These are phyloP conservation scores for Rhynchosporium graminicola DNA, from an alignment of 2,329 filamentous ascomycete genomes.

Conservation along the genomic window DNA sequence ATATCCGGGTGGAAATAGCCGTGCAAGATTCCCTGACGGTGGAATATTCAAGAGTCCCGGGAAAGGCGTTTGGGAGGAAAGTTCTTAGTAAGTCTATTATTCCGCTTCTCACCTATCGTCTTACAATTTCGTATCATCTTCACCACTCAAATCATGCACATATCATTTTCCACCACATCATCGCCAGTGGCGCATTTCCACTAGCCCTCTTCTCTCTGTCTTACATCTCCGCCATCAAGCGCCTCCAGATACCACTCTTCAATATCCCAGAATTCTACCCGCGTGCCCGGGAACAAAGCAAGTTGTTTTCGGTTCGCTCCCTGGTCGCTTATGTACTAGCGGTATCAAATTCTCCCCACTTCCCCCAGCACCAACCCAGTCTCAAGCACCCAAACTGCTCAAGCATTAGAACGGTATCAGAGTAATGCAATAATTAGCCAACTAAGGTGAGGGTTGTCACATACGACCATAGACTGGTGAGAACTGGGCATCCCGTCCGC, in stretches of 20 bases:
- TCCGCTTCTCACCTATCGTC: not conserved
- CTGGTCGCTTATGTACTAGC: not conserved
- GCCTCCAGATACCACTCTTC: no score
- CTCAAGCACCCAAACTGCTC: not conserved
- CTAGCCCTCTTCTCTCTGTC: no score
- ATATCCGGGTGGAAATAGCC: conserved; percentile 38
- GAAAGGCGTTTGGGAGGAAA: conserved; percentile 79
- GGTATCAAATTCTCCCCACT: no score
- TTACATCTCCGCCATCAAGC: no score
- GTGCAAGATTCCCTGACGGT: conserved; percentile 76
- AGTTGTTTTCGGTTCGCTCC: not conserved
- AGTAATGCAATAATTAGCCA: conserved; percentile 4
- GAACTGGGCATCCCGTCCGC: conserved; percentile 36
- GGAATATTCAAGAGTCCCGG: conserved; percentile 70
- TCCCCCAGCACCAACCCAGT: not conserved
- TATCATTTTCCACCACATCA: not conserved
- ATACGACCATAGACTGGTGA: conserved; percentile 31
- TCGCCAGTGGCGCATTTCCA: not conserved
- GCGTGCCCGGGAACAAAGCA: no score
- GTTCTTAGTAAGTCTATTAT: conserved; percentile 58
- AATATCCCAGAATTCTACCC: no score
- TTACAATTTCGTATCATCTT: not conserved
- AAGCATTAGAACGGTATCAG: not conserved
- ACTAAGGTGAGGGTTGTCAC: conserved; percentile 13
- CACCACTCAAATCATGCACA: not conserved